Evolutionary conservation across 345 rosid genomes (phyloP).

Genomic region (Cochlearia excelsa): DNA sequence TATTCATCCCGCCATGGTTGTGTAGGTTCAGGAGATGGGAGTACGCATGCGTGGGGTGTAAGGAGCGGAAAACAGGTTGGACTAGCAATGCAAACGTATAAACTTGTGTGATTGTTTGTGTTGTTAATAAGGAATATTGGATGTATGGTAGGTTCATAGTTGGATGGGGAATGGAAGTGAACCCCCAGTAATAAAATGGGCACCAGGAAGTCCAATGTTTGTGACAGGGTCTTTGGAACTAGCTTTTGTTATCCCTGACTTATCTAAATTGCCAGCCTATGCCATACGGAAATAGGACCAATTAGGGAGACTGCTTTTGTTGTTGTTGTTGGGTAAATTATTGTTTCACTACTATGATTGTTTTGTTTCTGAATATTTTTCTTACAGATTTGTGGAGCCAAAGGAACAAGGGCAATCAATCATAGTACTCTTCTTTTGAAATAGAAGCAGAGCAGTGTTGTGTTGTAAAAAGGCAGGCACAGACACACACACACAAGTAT

Average conservation of each 20-base stretch:
- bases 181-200: constrained; percentile 86
- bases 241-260: constrained; percentile 83
- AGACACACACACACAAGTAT: too few species aligned
- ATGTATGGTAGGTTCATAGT: constrained; percentile 61
- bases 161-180: constrained; percentile 77
- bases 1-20: constrained; percentile 3
- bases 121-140: background rate
- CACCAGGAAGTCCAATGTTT: constrained; percentile 91
- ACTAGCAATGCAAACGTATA: constrained; percentile 21
- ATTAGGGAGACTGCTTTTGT: too few species aligned
- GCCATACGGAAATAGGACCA: constrained; percentile 59
- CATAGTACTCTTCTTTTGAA: too few species aligned
- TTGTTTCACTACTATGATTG: too few species aligned
- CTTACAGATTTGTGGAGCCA: too few species aligned
- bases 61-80: constrained; percentile 86
- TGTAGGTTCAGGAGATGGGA: constrained; percentile 88
- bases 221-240: constrained; percentile 85
- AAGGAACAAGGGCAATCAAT: too few species aligned
- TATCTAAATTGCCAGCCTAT: constrained; percentile 81
- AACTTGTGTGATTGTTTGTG: background rate
- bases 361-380: too few species aligned
- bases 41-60: constrained; percentile 87
- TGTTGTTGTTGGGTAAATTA: too few species aligned
- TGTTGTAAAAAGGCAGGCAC: too few species aligned
- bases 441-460: too few species aligned